Evolutionary conservation across 306 rosid genomes (phyloP), one percentile per base, ranked within the genome.

Genomic region (Ziziphus jujuba): DNA sequence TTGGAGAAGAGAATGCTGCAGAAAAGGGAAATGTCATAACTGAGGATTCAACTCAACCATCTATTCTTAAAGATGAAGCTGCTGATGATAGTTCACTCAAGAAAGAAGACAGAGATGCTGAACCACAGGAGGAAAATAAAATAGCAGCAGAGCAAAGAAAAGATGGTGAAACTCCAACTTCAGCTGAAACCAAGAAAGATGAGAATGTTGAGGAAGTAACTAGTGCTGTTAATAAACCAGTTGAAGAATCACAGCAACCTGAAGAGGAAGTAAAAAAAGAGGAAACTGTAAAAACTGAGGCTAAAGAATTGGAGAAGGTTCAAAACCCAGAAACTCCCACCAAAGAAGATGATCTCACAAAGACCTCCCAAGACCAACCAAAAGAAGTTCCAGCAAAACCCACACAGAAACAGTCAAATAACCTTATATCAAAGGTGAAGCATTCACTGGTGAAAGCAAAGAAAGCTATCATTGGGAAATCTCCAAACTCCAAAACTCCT

Each of bases 401-500:
- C 44, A 66, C 82, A 57, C 87, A 79, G 22, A 90, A 85, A 79
- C 97, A 90, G 44, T 85, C 97, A 44, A 87, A 74, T 63, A 90
- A 72, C 80, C 64, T 87, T 17, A 67, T 87, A 52, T 84, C 97
- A 43, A 90, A 90, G 88, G 91, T 90, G 47, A 90, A 90, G 53
- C 87, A 85, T 49, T 87, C 97, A 40, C 87, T 90, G 2, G 97
- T 80, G 55, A 90, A 90, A 68, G 97, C 97, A 61, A 90, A 84
- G 82, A 87, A 87, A 77, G 97, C 91, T 60, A 82, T 90, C 58
- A 90, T 79, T 2, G 91, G 95, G 15, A 90, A 85, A 80, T 90
- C 97, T 33, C 89, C 95, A 40, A 81, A 80, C 77, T 88, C 91
- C 50, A 85, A 83, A 69, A 87, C 79, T 21, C 75, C 79, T 34